Evolutionary conservation across 306 rosid genomes (phyloP).

Genomic region (Astragalus glycyphyllos): DNA sequence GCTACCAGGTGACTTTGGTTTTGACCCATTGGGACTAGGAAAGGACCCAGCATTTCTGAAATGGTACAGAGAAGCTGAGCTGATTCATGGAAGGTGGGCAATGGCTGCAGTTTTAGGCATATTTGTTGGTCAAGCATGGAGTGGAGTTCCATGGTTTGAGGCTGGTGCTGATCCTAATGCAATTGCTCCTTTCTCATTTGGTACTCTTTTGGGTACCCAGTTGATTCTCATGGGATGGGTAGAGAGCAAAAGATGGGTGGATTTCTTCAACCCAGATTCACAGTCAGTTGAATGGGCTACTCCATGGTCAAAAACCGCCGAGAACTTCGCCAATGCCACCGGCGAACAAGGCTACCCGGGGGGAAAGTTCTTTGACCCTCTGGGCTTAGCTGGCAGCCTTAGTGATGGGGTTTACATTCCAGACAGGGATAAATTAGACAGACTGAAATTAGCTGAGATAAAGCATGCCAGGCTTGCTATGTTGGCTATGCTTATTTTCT

Average conservation of each 20-base stretch:
- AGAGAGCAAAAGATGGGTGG: conserved; percentile 98
- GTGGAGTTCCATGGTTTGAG: conserved; percentile 95
- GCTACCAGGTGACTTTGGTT: conserved; percentile 96
- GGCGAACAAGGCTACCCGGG: conserved; percentile 98
- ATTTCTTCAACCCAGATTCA: conserved; percentile 95
- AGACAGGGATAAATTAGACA: conserved; percentile 76
- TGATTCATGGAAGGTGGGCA: conserved; percentile 98
- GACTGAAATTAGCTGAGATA: conserved; percentile 91
- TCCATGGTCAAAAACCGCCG: conserved; percentile 93
- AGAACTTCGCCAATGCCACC: conserved; percentile 82
- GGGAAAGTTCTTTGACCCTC: conserved; percentile 93
- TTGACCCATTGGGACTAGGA: conserved; percentile 95
- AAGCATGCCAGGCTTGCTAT: conserved; percentile 94
- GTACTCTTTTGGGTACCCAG: conserved; percentile 88
- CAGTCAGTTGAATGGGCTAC: conserved; percentile 98
- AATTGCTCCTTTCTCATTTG: conserved; percentile 95
- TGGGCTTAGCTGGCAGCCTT: conserved; percentile 70
- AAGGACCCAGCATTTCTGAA: conserved; percentile 91
- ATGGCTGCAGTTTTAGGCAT: conserved; percentile 95
- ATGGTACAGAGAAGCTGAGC: conserved; percentile 99
- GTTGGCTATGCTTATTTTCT: conserved; percentile 94
- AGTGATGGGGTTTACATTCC: conserved; percentile 75
- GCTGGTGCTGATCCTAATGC: conserved; percentile 96
- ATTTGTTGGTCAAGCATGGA: conserved; percentile 97
- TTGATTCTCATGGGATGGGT: conserved; percentile 98